Evolutionary conservation across 148 eudicot species (phyloP).

Genomic region (Cornus controversa): DNA sequence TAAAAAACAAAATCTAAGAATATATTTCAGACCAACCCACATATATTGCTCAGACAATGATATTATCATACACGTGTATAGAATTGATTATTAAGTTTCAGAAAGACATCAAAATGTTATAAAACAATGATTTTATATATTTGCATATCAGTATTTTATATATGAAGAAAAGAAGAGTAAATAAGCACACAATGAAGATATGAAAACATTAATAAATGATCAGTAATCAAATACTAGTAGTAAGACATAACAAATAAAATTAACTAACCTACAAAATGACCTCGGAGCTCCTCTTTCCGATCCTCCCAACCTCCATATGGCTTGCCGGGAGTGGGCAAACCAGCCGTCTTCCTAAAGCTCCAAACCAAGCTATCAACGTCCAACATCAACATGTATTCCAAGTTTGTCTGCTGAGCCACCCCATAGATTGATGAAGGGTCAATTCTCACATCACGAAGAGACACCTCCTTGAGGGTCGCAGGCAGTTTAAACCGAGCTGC

Average conservation of each 20-base stretch:
- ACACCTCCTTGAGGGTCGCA: slow-evolving; percentile 51
- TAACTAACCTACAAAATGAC: slow-evolving; percentile 99
- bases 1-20: no score
- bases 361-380: slow-evolving; percentile 79
- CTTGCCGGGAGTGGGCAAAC: slow-evolving; percentile 56
- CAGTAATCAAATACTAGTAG: no score
- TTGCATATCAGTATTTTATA: no score
- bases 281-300: slow-evolving; percentile 64
- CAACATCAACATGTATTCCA: slow-evolving; percentile 74
- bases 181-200: not conserved
- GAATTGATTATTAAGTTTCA: no score
- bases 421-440: slow-evolving; percentile 56
- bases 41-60: no score
- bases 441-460: slow-evolving; percentile 68
- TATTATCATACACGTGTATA: no score
- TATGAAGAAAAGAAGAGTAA: no score
- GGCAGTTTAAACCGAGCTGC: slow-evolving; percentile 21
- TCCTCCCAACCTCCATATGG: slow-evolving; percentile 93
- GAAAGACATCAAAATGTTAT: no score
- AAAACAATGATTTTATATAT: no score
- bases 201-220: no score
- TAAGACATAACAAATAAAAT: no score
- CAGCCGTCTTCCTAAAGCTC: slow-evolving; percentile 84
- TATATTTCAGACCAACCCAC: no score
- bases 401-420: slow-evolving; percentile 69